Evolutionary conservation across 352 stramenopile genomes (phyloP).

Genomic region (Lagenidium giganteum): DNA sequence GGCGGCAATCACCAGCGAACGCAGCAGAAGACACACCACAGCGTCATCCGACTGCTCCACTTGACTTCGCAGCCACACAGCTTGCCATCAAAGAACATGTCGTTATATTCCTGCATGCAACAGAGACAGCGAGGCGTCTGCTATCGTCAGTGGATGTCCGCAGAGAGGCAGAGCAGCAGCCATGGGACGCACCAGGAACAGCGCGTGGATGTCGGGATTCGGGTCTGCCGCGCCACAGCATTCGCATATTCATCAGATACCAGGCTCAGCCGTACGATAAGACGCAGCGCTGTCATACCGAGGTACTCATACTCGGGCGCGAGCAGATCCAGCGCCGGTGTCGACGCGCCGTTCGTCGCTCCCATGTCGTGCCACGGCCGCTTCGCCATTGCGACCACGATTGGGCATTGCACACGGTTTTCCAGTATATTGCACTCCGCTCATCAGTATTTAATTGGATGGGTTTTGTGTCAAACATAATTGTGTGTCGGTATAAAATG

Average conservation of each 20-base stretch:
- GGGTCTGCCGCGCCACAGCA: constrained; percentile 36
- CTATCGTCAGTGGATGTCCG: not conserved
- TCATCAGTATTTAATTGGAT: too few species aligned
- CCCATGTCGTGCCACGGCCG: too few species aligned
- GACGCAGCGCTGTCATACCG: constrained; percentile 9
- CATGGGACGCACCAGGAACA: constrained; percentile 54
- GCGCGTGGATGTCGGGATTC: constrained; percentile 71
- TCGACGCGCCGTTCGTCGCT: not conserved
- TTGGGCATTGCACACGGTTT: too few species aligned
- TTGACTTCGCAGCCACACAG: constrained; percentile 80
- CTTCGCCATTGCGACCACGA: too few species aligned
- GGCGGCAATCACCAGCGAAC: too few species aligned
- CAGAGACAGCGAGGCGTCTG: too few species aligned
- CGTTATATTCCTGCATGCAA: constrained; percentile 67
- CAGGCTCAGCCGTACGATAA: not conserved
- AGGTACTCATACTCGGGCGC: constrained; percentile 69
- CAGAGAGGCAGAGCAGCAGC: not conserved
- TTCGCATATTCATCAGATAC: not conserved
- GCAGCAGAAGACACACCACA: constrained; percentile 39
- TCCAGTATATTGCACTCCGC: too few species aligned
- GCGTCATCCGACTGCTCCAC: constrained; percentile 88
- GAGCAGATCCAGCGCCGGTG: constrained; percentile 28
- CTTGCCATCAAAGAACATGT: constrained; percentile 75
- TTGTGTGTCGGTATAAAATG: too few species aligned
- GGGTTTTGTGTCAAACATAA: too few species aligned